Evolutionary conservation across 2,329 filamentous ascomycete genomes (phyloP).

Genomic region (Lecanosticta acicola): DNA sequence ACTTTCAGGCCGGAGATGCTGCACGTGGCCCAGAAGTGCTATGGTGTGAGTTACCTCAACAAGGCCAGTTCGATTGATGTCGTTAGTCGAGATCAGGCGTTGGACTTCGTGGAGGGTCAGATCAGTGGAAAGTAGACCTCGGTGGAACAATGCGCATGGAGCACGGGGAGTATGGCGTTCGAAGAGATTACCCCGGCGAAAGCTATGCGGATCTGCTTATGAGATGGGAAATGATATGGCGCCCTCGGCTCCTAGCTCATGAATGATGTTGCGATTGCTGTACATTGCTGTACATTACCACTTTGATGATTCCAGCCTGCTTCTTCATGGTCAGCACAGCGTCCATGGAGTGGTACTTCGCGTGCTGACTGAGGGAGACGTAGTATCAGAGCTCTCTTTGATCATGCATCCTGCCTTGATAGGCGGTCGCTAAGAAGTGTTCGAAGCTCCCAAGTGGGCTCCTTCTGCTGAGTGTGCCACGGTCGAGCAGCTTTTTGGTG

Average conservation of each 20-base stretch:
- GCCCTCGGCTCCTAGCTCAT: background rate
- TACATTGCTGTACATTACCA: no score
- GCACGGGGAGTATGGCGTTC: background rate
- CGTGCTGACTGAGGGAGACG: no score
- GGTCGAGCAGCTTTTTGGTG: background rate
- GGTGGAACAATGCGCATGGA: no score
- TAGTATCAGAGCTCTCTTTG: background rate
- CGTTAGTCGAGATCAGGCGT: constrained; percentile 76
- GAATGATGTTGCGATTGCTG: background rate
- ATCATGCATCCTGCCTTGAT: background rate
- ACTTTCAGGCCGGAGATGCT: constrained; percentile 98
- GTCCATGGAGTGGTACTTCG: no score
- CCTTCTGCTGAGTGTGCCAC: background rate
- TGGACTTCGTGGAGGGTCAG: constrained; percentile 92
- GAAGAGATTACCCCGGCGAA: background rate
- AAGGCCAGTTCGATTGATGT: constrained; percentile 95
- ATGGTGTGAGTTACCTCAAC: constrained; percentile 84
- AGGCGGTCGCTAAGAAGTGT: background rate
- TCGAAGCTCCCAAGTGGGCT: background rate
- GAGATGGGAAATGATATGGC: background rate
- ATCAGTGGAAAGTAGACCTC: constrained; percentile 27
- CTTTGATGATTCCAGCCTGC: no score
- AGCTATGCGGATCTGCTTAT: background rate
- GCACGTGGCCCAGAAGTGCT: constrained; percentile 92
- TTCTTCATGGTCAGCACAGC: no score